phyloP scores from a whole-genome alignment of 129 eudicot genomes.

The Ambrosia artemisiifolia region DNA sequence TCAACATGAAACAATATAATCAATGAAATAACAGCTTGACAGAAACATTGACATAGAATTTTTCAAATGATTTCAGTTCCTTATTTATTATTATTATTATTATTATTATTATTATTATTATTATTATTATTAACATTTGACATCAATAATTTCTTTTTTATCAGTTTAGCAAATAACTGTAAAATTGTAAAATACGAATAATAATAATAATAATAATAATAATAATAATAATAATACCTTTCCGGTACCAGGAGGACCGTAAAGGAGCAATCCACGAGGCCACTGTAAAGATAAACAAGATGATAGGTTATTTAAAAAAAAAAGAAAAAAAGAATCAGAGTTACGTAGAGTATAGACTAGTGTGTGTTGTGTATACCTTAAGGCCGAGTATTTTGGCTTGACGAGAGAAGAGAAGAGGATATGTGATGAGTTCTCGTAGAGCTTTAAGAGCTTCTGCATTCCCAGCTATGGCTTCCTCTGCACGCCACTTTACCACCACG shows the following conservation, averaged over 20 bases:
- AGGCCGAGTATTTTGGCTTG: conserved; percentile 60
- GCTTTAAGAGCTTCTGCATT: conserved; percentile 75
- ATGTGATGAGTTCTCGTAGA: conserved; percentile 79
- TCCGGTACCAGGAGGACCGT: conserved; percentile 98
- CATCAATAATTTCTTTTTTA: no score
- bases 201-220: no score
- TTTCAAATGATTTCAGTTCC: not conserved
- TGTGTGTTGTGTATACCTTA: conserved; percentile 43
- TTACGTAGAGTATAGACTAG: not conserved
- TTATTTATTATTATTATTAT: not conserved
- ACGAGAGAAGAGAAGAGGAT: conserved; percentile 56
- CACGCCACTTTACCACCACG: conserved; percentile 34
- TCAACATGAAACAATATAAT: conserved; percentile 17
- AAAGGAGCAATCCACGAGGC: conserved; percentile 86
- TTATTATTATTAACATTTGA: no score
- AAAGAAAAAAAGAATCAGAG: not conserved
- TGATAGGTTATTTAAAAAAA: not conserved
- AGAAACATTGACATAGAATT: not conserved
- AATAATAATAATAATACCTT: conserved; percentile 44
- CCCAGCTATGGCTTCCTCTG: conserved; percentile 86
- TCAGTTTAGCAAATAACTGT: not conserved
- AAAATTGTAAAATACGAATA: not conserved
- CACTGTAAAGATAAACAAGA: conserved; percentile 40
- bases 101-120: no score
- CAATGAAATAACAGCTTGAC: no score